Conservation (phyloP, 257 asterid genomes). For the Ligustrum vulgare region DNA sequence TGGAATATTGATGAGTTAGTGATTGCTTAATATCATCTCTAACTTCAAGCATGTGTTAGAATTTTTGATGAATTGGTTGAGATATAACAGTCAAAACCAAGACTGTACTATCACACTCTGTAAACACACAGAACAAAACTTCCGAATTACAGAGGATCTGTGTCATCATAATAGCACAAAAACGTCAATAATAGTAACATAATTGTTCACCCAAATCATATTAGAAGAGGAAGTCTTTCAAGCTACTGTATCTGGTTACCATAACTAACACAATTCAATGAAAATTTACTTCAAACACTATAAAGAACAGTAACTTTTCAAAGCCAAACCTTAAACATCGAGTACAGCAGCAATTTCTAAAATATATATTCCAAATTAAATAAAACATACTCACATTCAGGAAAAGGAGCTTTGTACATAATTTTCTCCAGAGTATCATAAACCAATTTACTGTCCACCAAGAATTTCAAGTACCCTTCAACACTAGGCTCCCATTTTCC, state of each 20-base stretch:
- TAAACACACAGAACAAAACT: background rate
- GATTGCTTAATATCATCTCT: background rate
- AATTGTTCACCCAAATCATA: background rate
- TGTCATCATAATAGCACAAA: background rate
- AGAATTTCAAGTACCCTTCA: conserved; percentile 86
- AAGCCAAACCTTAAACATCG: background rate
- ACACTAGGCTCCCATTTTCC: conserved; percentile 75
- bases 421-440: conserved; percentile 86
- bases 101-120: background rate
- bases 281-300: background rate
- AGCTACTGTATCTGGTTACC: background rate
- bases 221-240: no score
- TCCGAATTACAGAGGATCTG: background rate
- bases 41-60: background rate
- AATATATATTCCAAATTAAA: no score
- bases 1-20: background rate
- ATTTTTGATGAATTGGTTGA: background rate
- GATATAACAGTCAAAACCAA: background rate
- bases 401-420: conserved; percentile 63
- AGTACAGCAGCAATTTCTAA: background rate
- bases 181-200: background rate
- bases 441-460: conserved; percentile 91
- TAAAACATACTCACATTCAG: conserved; percentile 65
- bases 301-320: background rate
- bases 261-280: background rate